Base-by-base conservation (phyloP, 2,329 filamentous ascomycete species). In the Aspergillus sp. region DNA sequence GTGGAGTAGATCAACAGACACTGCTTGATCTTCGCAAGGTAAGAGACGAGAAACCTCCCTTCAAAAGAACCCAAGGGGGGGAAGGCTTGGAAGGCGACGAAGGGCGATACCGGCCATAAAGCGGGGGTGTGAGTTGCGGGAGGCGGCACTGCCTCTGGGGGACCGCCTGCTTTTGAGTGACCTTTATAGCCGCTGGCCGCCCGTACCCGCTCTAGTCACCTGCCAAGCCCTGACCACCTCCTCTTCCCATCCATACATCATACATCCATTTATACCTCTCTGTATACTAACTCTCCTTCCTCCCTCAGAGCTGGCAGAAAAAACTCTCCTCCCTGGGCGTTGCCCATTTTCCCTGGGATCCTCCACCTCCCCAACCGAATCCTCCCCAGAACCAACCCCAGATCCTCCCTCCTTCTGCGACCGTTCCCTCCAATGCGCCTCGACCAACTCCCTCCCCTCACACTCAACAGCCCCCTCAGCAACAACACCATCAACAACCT, bases 291-390 rank as follows among this genome's bases (percentile, higher is more conserved):
- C 47, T 43, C n/a, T 3, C 17, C 24, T 24, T 22, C 14, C 19
- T 7, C 32, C 50, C 40, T 8, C 69, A 97, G 92, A 89, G 87
- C 76, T 99, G 94, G 94, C 92, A 97, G 79, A 81, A 86, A 64
- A 96, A 95, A 74, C 81, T 99, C 33, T 88, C 92, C 1, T 84
- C 85, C 61, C 85, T 95, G 60, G 85, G 88, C 60, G 87, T 97
- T 56, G 94, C 94, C 54, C 79, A 83, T 52, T 96, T 97, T 70
- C 93, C 94, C 10, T 99, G 94, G 94, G 94, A 99, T 68, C 93
- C 94, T 41, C 86, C 88, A 67, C 87, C 88, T 46, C 64, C 62
- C 9, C 86, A 88, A 48, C 81, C 83, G 47, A 70, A 69, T 57
- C 75, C 61, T 63, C 77, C 71, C 53, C 58, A 64, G 58, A 68